Conservation (phyloP, 2,329 filamentous ascomycete species). For the Thelonectria rubi region DNA sequence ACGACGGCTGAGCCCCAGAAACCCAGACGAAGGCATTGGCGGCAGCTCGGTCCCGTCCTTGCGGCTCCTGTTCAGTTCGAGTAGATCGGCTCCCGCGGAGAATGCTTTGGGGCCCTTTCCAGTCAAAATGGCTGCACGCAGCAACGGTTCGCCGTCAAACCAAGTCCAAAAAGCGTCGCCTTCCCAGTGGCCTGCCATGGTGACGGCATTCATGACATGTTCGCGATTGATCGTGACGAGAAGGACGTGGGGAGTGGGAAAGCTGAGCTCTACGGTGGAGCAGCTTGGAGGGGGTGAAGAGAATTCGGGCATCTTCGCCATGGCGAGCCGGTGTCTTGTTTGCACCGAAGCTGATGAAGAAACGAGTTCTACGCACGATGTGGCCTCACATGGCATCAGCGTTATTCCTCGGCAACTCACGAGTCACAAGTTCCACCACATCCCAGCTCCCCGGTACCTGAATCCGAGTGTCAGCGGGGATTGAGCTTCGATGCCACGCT, state of each 20-base stretch:
- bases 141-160: neutral
- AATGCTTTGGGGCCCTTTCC: neutral
- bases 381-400: no score
- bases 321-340: no score
- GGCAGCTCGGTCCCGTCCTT: neutral
- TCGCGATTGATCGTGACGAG: neutral
- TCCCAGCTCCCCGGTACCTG: no score
- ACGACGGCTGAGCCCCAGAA: neutral
- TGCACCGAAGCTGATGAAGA: neutral
- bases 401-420: no score
- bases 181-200: neutral
- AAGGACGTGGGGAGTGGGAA: neutral
- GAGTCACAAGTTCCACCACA: no score
- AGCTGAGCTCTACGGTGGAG: neutral
- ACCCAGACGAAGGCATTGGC: neutral
- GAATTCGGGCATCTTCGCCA: neutral
- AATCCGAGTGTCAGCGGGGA: neutral
- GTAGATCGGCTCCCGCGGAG: neutral
- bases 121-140: slow-evolving; percentile 1
- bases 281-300: neutral
- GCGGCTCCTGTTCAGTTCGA: neutral
- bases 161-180: neutral
- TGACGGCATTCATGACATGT: neutral
- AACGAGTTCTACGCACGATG: no score
- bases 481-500: neutral